phyloP scores from a whole-genome alignment of 108 stramenopile species.

The Cyclotella atomus region DNA sequence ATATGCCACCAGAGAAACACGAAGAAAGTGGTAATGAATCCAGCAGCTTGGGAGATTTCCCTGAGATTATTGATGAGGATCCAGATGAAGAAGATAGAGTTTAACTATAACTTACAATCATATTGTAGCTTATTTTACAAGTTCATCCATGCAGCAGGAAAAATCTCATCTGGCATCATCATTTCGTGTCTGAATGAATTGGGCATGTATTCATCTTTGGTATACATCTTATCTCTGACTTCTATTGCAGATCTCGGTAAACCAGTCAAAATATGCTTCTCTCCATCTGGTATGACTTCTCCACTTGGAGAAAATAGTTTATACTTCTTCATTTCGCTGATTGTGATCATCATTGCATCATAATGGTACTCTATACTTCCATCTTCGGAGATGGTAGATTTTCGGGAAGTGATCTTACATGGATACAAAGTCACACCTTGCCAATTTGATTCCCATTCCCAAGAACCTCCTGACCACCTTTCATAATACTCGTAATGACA shows the following conservation, averaged over 20 bases:
- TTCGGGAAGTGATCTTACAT: constrained; percentile 35
- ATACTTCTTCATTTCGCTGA: constrained; percentile 31
- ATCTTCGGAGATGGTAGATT: neutral
- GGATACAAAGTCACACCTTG: constrained; percentile 17
- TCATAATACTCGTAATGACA: constrained; percentile 49
- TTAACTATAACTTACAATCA: too few relatives aligned
- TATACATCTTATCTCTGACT: constrained; percentile 40
- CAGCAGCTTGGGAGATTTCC: constrained; percentile 45
- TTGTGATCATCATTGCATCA: constrained; percentile 58
- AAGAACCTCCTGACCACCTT: constrained; percentile 25
- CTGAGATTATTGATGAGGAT: constrained; percentile 50
- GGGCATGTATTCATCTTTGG: constrained; percentile 45
- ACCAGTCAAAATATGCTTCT: constrained; percentile 35
- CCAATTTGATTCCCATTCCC: constrained; percentile 34
- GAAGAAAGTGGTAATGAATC: constrained; percentile 18
- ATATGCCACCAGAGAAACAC: neutral
- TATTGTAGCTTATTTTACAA: too few relatives aligned
- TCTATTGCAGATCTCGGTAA: constrained; percentile 42
- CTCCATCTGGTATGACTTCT: constrained; percentile 30
- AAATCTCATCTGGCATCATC: constrained; percentile 54
- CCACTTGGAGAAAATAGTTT: constrained; percentile 18
- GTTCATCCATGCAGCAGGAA: constrained; percentile 52
- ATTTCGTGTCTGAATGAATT: constrained; percentile 52
- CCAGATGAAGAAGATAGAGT: constrained; percentile 52
- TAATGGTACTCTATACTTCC: constrained; percentile 34